These are phyloP conservation scores for Ilex paraguariensis DNA, from an alignment of 305 asterid species.

Conservation along the genomic window DNA sequence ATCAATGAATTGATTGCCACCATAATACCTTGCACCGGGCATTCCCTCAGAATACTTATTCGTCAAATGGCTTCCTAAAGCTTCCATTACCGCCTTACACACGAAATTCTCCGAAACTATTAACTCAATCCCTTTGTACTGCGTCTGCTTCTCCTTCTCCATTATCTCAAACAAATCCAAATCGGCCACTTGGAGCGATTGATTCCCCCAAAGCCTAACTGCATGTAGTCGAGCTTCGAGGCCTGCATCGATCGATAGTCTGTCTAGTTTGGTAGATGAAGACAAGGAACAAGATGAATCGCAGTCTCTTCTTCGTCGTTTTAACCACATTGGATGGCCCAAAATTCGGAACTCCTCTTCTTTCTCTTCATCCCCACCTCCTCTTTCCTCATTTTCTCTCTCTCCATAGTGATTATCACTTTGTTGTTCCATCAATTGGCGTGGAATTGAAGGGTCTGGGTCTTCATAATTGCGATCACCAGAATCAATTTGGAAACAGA, in stretches of 20 bases:
- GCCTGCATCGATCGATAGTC: conserved; percentile 17
- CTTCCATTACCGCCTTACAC: conserved; percentile 84
- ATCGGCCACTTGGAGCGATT: conserved; percentile 48
- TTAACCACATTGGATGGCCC: conserved; percentile 88
- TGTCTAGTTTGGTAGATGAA: conserved; percentile 27
- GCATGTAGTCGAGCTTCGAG: conserved; percentile 47
- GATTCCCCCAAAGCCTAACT: conserved; percentile 80
- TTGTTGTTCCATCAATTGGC: conserved; percentile 84
- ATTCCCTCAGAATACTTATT: conserved; percentile 82
- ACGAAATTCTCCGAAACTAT: conserved; percentile 94
- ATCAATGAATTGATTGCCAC: conserved; percentile 79
- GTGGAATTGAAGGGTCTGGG: conserved; percentile 54
- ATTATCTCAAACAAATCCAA: conserved; percentile 57
- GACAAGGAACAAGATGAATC: conserved; percentile 39
- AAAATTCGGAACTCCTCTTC: conserved; percentile 70
- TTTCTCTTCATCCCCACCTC: conserved; percentile 46
- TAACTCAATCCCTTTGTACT: conserved; percentile 72
- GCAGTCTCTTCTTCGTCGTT: conserved; percentile 72
- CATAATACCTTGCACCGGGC: conserved; percentile 78
- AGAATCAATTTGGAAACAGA: conserved; percentile 74
- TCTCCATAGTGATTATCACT: conserved; percentile 24
- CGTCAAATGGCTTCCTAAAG: conserved; percentile 77
- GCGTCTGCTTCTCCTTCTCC: conserved; percentile 85
- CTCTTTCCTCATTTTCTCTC: conserved; percentile 19
- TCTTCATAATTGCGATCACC: conserved; percentile 35